phyloP scores from a whole-genome alignment of 2,329 filamentous ascomycete species.

The Cercospora brassicicola region DNA sequence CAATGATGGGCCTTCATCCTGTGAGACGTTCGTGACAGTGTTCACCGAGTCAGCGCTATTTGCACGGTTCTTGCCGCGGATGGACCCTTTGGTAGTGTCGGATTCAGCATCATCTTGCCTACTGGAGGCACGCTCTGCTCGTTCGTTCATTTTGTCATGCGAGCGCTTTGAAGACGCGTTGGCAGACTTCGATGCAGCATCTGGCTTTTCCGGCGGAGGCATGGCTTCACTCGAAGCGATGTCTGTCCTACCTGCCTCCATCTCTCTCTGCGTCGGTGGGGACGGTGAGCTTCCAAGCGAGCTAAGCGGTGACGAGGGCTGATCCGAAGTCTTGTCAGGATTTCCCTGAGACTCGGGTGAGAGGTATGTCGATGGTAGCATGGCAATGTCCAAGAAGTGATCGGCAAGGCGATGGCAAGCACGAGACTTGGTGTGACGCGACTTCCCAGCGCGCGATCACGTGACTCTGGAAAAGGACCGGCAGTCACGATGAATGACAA shows the following conservation, averaged over 20 bases:
- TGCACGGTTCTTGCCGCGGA: conserved; percentile 6
- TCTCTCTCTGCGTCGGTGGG: not conserved
- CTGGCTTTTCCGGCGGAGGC: conserved; percentile 9
- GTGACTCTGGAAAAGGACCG: not conserved
- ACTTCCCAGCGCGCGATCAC: not conserved
- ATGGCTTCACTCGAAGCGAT: not conserved
- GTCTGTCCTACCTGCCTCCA: not conserved
- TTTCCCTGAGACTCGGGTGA: not conserved
- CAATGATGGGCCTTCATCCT: conserved; percentile 3
- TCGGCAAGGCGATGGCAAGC: not conserved
- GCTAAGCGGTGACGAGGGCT: conserved; percentile 5
- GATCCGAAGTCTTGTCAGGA: not conserved
- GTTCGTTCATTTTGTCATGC: conserved; percentile 13
- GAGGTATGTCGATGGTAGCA: not conserved
- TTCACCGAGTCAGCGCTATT: conserved; percentile 9
- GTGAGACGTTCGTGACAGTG: conserved; percentile 8
- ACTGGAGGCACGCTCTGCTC: conserved; percentile 5
- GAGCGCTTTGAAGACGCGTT: conserved; percentile 20
- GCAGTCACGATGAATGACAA: not conserved
- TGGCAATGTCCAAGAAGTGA: not conserved
- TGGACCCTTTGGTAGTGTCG: not conserved
- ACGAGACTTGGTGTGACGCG: not conserved
- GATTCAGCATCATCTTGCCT: conserved; percentile 1
- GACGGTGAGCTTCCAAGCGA: conserved; percentile 3
- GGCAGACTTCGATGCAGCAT: not conserved